Base-by-base conservation (phyloP, 805 yeast species). In the Wickerhamiella occidentalis region DNA sequence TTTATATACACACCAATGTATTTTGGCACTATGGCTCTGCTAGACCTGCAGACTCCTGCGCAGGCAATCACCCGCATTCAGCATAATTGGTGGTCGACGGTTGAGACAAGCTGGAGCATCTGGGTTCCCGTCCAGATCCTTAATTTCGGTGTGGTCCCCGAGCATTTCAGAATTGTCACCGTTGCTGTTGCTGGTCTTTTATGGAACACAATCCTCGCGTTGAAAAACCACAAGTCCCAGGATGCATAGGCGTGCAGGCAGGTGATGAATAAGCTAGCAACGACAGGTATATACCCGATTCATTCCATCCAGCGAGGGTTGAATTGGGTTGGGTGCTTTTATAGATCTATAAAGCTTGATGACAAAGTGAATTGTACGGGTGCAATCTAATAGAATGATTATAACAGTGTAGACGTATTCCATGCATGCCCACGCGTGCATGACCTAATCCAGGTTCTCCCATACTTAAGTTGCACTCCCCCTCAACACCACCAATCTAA, bases 51-150 rank as follows among this genome's bases (percentile, higher is more conserved):
- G 44, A 60, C 74, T 0, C 35, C 65, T 3, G 61, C 62, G 0
- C 68, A 68, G 19, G 68, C 79, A 13, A 59, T 62, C 47, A 51
- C 56, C n/a, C 56, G 60, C 13, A 54, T 66, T 22, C 35, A 47
- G 12, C 40, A 53, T 13, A 77, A 79, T 70, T 77, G 78, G 55
- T 38, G 53, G 37, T 68, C 73, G 4, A 85, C 94, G 0, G 64
- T 86, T 40, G 55, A 67, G 44, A 73, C 82, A n/a, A 85, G 85
- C 61, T 87, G 94, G 94, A 56, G 70, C 46, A 81, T 87, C 15
- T 88, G 96, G 97, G 96, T 96, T 0, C 66, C 76, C 0, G 80
- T 87, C 58, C 96, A 88, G 64, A 53, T 76, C 45, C 54, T 78
- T 52, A 88, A 88, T 64, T 84, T 88, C 59, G 73, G 76, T 30